These are phyloP conservation scores for Blastosporella zonata DNA, from an alignment of 1,284 basidiomycete species.

Conservation along the genomic window DNA sequence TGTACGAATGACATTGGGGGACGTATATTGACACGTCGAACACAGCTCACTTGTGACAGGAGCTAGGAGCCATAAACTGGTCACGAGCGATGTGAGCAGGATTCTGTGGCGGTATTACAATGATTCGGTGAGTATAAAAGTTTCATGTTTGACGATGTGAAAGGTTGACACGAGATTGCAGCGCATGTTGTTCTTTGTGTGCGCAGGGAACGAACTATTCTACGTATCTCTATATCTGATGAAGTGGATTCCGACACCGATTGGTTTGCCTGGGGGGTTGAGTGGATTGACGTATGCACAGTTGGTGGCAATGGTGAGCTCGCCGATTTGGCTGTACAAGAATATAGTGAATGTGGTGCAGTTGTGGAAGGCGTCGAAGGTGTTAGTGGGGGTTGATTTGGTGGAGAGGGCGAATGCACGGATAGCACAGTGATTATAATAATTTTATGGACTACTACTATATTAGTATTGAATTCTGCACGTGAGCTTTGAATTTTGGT, in stretches of 20 bases:
- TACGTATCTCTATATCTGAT: constrained; percentile 96
- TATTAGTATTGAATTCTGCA: constrained; percentile 5
- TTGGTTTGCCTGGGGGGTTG: constrained; percentile 38
- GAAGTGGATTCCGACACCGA: constrained; percentile 76
- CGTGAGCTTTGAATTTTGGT: constrained; percentile 15
- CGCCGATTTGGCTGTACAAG: constrained; percentile 79
- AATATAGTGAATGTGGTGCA: constrained; percentile 96
- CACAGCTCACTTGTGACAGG: constrained; percentile 90
- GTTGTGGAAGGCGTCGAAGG: constrained; percentile 98
- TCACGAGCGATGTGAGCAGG: constrained; percentile 87
- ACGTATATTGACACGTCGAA: constrained; percentile 12
- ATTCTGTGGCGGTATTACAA: constrained; percentile 96
- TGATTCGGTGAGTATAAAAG: constrained; percentile 68
- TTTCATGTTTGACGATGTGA: constrained; percentile 1
- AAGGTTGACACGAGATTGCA: constrained; percentile 29
- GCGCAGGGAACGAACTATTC: constrained; percentile 97
- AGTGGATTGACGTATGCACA: constrained; percentile 76
- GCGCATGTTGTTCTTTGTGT: constrained; percentile 89
- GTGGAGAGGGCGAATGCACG: constrained; percentile 76
- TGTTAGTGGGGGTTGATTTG: constrained; percentile 87
- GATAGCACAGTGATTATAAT: constrained; percentile 34
- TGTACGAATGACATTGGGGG: neutral
- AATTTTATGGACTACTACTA: constrained; percentile 9
- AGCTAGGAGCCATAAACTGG: constrained; percentile 88
- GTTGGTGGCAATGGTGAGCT: constrained; percentile 63